A percentile compares a stretch with the other conserved stretches of the same genome.
Conservation (phyloP, 2,329 filamentous ascomycete genomes). For the Colletotrichum aenigma region DNA sequence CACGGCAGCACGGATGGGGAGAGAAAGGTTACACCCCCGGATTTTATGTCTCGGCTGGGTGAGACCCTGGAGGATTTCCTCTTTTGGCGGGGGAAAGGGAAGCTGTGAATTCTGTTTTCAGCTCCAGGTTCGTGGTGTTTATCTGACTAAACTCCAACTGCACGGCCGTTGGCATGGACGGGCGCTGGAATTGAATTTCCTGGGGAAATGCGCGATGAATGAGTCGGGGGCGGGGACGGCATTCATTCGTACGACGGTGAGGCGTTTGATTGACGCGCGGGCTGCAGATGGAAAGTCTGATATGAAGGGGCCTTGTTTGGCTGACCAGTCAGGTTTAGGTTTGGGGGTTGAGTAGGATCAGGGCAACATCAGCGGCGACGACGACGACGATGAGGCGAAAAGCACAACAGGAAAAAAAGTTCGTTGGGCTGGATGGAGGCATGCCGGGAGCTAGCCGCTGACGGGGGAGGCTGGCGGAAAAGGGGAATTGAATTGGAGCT, state of each 20-base stretch:
- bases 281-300: background rate
- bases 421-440: background rate
- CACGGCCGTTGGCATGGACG: background rate
- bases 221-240: background rate
- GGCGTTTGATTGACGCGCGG: background rate
- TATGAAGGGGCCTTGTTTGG: background rate
- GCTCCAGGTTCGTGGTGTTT: background rate
- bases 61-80: background rate
- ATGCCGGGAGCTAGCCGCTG: background rate
- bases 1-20: constrained; percentile 11
- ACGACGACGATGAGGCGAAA: background rate
- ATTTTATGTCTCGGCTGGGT: background rate
- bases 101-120: background rate
- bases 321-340: background rate
- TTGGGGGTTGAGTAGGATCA: background rate
- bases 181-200: background rate
- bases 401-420: background rate
- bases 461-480: background rate
- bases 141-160: background rate
- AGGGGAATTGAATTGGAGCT: background rate
- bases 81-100: background rate
- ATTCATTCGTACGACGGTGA: background rate
- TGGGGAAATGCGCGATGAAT: background rate
- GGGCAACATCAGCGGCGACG: background rate
- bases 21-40: background rate